Base-by-base conservation (phyloP, 2,329 filamentous ascomycete genomes). In the Cryphonectria naterciae region DNA sequence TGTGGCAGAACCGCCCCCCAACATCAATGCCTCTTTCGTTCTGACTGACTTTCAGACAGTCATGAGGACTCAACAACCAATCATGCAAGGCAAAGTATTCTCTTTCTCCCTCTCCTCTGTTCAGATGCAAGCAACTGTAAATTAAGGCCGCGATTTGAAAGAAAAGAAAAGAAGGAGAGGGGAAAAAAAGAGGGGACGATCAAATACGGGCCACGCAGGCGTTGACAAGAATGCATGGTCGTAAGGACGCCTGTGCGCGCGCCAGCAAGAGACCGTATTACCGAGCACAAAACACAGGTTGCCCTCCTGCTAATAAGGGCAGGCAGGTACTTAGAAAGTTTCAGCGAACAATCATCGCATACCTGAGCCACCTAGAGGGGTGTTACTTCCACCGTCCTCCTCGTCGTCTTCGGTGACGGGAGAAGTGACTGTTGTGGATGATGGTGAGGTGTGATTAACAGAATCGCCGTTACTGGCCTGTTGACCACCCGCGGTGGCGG, bases 371-470 rank as follows among this genome's bases (percentile, higher is more conserved):
- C 61, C 61, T 28, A 15, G 17, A 39, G 39, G 32, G 39, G 32
- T 46, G 17, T 41, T 28, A n/a, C 22, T 39, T 64, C 15, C 61
- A 11, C 43, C 54, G n/a, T 61, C 65, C 4, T 67, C 65, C n/a
- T 67, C 52, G 37, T 67, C 65, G 37, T 67, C 65, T 25, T 67
- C 52, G 65, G 37, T 67, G 15, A 35, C 10, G 11, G 37, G 28
- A 39, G 65, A 58, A 11, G 17, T 61, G 2, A n/a, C 22, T 6
- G 65, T 35, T 6, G 65, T 35, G 10, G 65, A 35, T 41, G 69
- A 60, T 22, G 58, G 35, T 8, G 39, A 64, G 39, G 60, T 39
- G 32, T 39, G 61, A 17, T 58, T 54, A 32, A 49, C 22, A 49
- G 5, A 22, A 13, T 56, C 52, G 32, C 52, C n/a, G 35, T 10